Percentiles rank a stretch among this genome's conserved stretches.
Evolutionary conservation across 2,329 filamentous ascomycete genomes (phyloP).

Genomic region (Nemania sp.): DNA sequence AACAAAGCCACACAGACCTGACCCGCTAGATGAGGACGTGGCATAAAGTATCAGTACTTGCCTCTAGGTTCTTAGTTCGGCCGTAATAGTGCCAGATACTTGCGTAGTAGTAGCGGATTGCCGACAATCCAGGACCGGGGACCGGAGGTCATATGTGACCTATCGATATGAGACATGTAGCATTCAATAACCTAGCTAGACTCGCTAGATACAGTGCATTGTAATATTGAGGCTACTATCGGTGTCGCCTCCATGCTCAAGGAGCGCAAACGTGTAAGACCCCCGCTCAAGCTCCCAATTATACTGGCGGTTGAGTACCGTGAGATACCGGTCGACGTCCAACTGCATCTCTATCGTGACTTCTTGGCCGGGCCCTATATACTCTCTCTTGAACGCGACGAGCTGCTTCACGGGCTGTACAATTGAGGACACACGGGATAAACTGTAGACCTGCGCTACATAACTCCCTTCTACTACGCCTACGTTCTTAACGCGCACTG

Average conservation of each 20-base stretch:
- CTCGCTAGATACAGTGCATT: slow-evolving; percentile 51
- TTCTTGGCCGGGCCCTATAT: slow-evolving; percentile 53
- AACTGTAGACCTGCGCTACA: slow-evolving; percentile 57
- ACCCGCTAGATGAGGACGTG: neutral
- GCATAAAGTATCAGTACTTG: slow-evolving; percentile 1
- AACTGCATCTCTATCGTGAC: slow-evolving; percentile 51
- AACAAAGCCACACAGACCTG: neutral
- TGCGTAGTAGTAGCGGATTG: too few relatives aligned
- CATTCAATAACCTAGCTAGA: neutral
- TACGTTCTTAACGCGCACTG: slow-evolving; percentile 51
- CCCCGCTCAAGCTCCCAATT: slow-evolving; percentile 60
- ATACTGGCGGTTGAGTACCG: slow-evolving; percentile 56
- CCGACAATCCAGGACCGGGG: too few relatives aligned
- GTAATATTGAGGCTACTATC: slow-evolving; percentile 55
- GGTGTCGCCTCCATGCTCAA: slow-evolving; percentile 55
- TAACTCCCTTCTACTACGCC: slow-evolving; percentile 53
- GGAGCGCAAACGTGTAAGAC: slow-evolving; percentile 56
- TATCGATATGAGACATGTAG: too few relatives aligned
- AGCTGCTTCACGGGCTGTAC: slow-evolving; percentile 59
- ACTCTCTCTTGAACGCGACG: slow-evolving; percentile 56
- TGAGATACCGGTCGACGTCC: slow-evolving; percentile 57
- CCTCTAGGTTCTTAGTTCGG: neutral
- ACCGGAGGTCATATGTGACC: too few relatives aligned
- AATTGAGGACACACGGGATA: slow-evolving; percentile 55
- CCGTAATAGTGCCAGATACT: too few relatives aligned